These are phyloP conservation scores for Guillardia theta DNA, from an alignment of 78 protist species.

Conservation along the genomic window DNA sequence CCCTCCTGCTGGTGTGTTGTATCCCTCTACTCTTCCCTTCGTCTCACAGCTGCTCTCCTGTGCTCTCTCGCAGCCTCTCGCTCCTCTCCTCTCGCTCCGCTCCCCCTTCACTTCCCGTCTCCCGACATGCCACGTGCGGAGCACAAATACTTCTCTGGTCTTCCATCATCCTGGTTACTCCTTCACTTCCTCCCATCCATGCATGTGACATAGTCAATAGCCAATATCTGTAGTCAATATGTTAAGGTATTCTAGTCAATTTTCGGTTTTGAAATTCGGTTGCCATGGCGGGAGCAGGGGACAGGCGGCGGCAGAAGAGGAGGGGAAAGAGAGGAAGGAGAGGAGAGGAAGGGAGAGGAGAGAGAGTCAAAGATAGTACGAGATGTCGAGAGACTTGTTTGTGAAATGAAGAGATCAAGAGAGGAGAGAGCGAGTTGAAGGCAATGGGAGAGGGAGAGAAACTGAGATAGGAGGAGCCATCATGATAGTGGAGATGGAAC, in stretches of 20 bases:
- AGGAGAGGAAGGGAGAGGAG: background rate
- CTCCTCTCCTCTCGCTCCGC: background rate
- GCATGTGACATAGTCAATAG: too few relatives aligned
- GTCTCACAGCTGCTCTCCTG: too few relatives aligned
- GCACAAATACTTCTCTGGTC: too few relatives aligned
- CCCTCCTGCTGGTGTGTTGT: too few relatives aligned
- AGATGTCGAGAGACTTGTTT: background rate
- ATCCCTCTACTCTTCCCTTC: too few relatives aligned
- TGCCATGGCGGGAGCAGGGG: too few relatives aligned
- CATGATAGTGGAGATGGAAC: background rate
- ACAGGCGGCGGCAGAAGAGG: background rate
- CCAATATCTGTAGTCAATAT: too few relatives aligned
- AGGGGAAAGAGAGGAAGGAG: background rate
- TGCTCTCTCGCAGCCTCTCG: too few relatives aligned
- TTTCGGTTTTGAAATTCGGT: too few relatives aligned
- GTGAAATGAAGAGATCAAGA: background rate
- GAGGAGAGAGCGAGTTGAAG: background rate
- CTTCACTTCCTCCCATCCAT: too few relatives aligned
- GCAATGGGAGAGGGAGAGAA: background rate
- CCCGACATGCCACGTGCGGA: background rate
- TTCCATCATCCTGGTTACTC: too few relatives aligned
- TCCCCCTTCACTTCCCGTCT: background rate
- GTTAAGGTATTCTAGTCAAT: too few relatives aligned
- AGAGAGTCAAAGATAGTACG: background rate
- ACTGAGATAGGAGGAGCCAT: background rate